These are phyloP conservation scores for Hamamelis virginiana DNA, from an alignment of 164 flowering plant genomes.

Conservation along the genomic window DNA sequence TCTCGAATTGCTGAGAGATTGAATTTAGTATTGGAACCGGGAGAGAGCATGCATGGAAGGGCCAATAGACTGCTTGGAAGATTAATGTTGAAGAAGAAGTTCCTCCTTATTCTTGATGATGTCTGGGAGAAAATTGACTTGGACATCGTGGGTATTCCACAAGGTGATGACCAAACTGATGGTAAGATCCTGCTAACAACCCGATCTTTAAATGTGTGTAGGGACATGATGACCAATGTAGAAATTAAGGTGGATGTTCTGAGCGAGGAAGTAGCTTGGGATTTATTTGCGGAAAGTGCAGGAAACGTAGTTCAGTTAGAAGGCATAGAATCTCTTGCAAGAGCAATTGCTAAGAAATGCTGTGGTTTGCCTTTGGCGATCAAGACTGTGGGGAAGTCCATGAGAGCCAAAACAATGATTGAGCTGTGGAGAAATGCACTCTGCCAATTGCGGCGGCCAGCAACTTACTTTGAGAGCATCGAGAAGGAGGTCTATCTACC, in stretches of 20 bases:
- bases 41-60: slow-evolving; percentile 3
- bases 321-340: slow-evolving; percentile 3
- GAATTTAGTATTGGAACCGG: slow-evolving; percentile 2
- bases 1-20: slow-evolving; percentile 19
- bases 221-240: slow-evolving; percentile 23
- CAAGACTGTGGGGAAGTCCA: slow-evolving; percentile 15
- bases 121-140: slow-evolving; percentile 25
- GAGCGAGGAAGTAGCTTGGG: slow-evolving; percentile 25
- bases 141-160: slow-evolving; percentile 28
- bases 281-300: slow-evolving; percentile 15
- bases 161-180: background rate
- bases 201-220: slow-evolving; percentile 20
- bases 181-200: slow-evolving; percentile 28
- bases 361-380: slow-evolving; percentile 32
- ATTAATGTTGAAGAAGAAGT: slow-evolving; percentile 8
- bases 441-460: slow-evolving; percentile 5
- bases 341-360: slow-evolving; percentile 18
- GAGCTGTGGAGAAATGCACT: slow-evolving; percentile 26
- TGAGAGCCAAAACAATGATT: slow-evolving; percentile 15
- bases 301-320: slow-evolving; percentile 1
- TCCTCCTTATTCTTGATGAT: slow-evolving; percentile 29
- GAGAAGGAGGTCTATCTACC: slow-evolving; percentile 4
- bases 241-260: slow-evolving; percentile 14
- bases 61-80: slow-evolving; percentile 3
- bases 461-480: background rate